Evolutionary conservation across 768 basidiomycete species (phyloP).

Genomic region (Trametes coccinea): DNA sequence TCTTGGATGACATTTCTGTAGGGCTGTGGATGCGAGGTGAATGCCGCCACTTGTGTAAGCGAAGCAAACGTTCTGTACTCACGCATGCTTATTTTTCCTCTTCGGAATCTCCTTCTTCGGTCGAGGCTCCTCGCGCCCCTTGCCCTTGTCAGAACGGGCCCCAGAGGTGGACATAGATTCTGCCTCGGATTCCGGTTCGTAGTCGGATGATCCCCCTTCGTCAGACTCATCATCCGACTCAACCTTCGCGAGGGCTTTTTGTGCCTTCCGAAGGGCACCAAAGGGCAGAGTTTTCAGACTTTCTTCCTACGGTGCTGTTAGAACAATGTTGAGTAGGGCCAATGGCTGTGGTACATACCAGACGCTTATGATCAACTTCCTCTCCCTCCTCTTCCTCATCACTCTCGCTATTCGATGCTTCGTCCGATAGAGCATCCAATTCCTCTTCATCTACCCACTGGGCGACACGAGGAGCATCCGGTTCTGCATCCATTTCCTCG

Average conservation of each 20-base stretch:
- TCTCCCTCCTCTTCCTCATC: conserved; percentile 7
- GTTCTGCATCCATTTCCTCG: conserved; percentile 27
- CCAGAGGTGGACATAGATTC: conserved; percentile 2
- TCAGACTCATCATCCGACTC: conserved; percentile 21
- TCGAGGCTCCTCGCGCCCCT: conserved; percentile 42
- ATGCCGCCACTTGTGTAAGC: not conserved
- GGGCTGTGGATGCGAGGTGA: conserved; percentile 52
- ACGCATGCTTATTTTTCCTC: conserved; percentile 86
- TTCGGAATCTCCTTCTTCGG: conserved; percentile 53
- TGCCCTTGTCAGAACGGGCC: conserved; percentile 23
- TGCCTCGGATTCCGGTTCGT: conserved; percentile 26
- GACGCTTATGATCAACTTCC: conserved; percentile 10
- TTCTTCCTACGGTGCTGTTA: not conserved
- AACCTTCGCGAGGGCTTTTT: conserved; percentile 23
- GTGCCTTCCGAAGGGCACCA: conserved; percentile 31
- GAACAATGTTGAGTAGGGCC: too few relatives aligned
- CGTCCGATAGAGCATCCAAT: conserved; percentile 28
- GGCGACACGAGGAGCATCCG: conserved; percentile 57
- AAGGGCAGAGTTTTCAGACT: conserved; percentile 30
- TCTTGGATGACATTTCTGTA: conserved; percentile 79
- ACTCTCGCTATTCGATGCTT: conserved; percentile 1
- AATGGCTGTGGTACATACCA: conserved; percentile 12
- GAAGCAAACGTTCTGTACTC: conserved; percentile 35
- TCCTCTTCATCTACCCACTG: conserved; percentile 60
- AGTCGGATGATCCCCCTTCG: conserved; percentile 9